Evolutionary conservation across 225 moss, liverwort and hornwort species (phyloP).

Genomic region (Pseudisothecium myosuroides): DNA sequence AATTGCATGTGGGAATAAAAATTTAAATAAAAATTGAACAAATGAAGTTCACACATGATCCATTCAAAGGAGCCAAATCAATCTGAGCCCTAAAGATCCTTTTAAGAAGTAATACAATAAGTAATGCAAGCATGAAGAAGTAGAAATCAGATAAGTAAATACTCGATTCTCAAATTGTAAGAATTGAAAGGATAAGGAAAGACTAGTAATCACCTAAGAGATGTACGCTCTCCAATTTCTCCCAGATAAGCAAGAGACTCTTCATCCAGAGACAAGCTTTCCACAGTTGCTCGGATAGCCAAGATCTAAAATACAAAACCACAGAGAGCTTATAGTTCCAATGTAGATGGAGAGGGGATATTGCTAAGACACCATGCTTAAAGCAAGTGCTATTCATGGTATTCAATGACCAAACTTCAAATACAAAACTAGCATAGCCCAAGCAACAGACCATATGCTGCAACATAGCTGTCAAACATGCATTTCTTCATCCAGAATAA

Average conservation of each 20-base stretch:
- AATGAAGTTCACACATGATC: neutral
- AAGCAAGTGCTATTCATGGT: neutral
- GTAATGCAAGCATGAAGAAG: neutral
- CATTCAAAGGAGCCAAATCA: neutral
- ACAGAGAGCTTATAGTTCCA: neutral
- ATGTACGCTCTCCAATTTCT: constrained; percentile 93
- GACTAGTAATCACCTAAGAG: constrained; percentile 40
- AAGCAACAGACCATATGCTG: neutral
- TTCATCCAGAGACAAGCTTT: constrained; percentile 76
- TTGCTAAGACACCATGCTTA: neutral
- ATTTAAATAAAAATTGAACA: neutral
- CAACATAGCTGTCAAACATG: neutral
- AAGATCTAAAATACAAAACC: constrained; percentile 41
- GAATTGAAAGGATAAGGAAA: neutral
- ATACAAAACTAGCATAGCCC: neutral
- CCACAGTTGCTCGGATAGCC: constrained; percentile 91
- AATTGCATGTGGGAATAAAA: neutral
- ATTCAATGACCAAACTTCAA: neutral
- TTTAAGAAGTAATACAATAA: neutral
- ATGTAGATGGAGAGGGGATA: neutral
- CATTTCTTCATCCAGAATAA: neutral
- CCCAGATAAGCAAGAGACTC: constrained; percentile 80
- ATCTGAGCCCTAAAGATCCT: neutral
- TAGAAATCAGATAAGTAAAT: neutral
- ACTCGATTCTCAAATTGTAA: neutral